phyloP scores from a whole-genome alignment of 2,329 filamentous ascomycete genomes.

The Microdochium nivale region DNA sequence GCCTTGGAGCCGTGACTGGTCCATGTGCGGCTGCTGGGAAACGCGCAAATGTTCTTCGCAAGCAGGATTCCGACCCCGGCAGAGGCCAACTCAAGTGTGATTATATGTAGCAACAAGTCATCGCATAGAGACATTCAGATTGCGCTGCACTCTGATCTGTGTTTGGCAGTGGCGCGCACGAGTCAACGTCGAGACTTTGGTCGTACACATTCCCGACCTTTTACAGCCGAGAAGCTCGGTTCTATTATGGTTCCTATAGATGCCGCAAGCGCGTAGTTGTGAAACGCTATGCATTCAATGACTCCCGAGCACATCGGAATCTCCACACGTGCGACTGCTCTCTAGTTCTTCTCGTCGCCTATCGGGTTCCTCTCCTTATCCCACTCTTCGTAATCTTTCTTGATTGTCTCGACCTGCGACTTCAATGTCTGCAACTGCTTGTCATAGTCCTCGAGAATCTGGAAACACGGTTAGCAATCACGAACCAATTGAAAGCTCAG shows the following conservation, averaged over 20 bases:
- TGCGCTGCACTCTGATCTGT: background rate
- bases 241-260: background rate
- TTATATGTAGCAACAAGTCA: too few relatives aligned
- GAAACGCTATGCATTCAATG: background rate
- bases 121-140: too few relatives aligned
- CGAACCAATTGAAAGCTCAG: background rate
- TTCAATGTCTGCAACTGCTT: slow-evolving; percentile 70
- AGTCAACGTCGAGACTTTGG: background rate
- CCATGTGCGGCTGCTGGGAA: too few relatives aligned
- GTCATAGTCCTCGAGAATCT: slow-evolving; percentile 77
- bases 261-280: background rate
- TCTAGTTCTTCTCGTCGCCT: slow-evolving; percentile 12
- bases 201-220: background rate
- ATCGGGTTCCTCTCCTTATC: slow-evolving; percentile 37
- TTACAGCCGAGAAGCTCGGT: background rate
- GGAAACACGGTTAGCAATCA: background rate
- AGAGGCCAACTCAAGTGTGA: too few relatives aligned
- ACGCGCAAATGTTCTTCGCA: background rate
- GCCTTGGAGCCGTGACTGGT: too few relatives aligned
- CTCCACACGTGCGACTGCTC: background rate
- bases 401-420: slow-evolving; percentile 59
- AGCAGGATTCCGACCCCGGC: too few relatives aligned
- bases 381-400: slow-evolving; percentile 48
- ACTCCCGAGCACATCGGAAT: background rate
- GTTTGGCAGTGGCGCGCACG: too few relatives aligned